A percentile compares a stretch with the other conserved stretches of the same genome.
Evolutionary conservation across 345 rosid species (phyloP).

Genomic region (Trapa bicornis): DNA sequence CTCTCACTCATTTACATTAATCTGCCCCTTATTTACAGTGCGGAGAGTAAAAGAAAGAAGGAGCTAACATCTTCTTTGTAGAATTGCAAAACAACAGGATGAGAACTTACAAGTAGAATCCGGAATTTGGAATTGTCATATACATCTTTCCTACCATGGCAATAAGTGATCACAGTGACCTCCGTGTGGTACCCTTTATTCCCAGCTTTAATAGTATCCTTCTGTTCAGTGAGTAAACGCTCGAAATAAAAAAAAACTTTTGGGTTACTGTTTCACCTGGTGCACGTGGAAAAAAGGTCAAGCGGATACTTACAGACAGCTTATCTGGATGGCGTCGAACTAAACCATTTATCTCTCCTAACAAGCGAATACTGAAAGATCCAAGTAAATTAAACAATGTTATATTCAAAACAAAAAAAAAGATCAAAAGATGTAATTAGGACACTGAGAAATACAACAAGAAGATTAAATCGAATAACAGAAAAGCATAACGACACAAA

Average conservation of each 20-base stretch:
- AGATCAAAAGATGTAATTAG: background rate
- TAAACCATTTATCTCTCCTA: constrained; percentile 29
- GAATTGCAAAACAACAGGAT: background rate
- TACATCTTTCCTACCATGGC: constrained; percentile 23
- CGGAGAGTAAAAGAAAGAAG: background rate
- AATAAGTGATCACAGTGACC: constrained; percentile 57
- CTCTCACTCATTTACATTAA: background rate
- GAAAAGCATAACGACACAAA: background rate
- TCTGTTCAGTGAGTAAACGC: constrained; percentile 22
- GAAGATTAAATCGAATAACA: background rate
- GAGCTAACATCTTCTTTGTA: background rate
- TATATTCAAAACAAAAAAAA: background rate
- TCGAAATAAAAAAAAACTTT: background rate
- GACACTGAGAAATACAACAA: background rate
- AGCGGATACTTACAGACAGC: constrained; percentile 17
- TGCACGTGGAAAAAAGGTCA: background rate
- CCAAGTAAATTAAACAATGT: background rate
- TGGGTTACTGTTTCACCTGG: background rate
- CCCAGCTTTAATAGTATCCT: constrained; percentile 41
- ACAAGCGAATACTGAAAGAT: constrained; percentile 20
- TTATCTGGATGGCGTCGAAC: constrained; percentile 32
- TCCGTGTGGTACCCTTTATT: constrained; percentile 66
- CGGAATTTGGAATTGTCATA: constrained; percentile 64
- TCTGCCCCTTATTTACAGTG: no score
- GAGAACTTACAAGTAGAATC: constrained; percentile 72